Percentiles rank a stretch among this genome's conserved stretches.
phyloP scores from a whole-genome alignment of 2,329 filamentous ascomycete species.

The Fusarium bactridioides region DNA sequence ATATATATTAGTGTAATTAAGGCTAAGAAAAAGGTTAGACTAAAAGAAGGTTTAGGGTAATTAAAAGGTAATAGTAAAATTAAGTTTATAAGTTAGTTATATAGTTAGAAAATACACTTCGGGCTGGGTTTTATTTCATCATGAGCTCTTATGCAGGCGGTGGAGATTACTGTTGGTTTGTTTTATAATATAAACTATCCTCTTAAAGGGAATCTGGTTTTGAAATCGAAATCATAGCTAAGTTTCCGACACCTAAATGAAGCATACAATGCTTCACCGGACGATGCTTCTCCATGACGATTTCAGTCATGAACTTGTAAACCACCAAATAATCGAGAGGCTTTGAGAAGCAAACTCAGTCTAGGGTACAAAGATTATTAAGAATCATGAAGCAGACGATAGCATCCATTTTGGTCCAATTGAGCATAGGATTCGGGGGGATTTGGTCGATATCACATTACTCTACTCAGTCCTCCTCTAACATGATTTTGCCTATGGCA shows the following conservation, averaged over 20 bases:
- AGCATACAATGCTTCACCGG: neutral
- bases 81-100: no score
- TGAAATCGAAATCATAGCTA: fast-evolving
- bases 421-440: fast-evolving
- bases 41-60: no score
- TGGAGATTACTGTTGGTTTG: fast-evolving
- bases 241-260: neutral
- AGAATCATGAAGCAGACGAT: no score
- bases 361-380: neutral
- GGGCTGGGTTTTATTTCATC: neutral
- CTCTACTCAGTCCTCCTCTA: fast-evolving
- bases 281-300: neutral
- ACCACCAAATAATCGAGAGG: fast-evolving
- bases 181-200: neutral
- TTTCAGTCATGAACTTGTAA: neutral
- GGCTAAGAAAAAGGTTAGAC: no score
- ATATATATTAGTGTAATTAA: no score
- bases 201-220: neutral
- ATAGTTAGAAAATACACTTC: no score
- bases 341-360: neutral
- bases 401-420: no score
- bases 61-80: no score
- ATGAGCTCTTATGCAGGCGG: fast-evolving
- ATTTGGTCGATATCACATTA: fast-evolving
- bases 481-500: fast-evolving